A percentile compares a stretch with the other conserved stretches of the same genome.
These are phyloP conservation scores for Candida coquimbonensis DNA, from an alignment of 805 yeast genomes.

Conservation along the genomic window DNA sequence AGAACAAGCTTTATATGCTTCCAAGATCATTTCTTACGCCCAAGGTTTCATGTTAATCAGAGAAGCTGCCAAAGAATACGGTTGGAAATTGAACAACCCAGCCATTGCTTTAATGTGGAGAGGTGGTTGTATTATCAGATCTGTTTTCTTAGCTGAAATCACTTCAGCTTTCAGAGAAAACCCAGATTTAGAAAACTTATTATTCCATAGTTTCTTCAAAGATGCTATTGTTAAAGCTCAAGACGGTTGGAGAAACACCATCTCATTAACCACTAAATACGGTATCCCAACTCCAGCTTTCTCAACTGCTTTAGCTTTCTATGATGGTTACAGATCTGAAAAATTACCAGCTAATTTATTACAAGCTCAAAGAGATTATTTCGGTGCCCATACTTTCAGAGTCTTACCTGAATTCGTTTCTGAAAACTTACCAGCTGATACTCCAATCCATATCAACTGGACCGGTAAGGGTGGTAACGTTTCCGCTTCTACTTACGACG, in stretches of 20 bases:
- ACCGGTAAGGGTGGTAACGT: conserved; percentile 98
- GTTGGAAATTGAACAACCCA: conserved; percentile 96
- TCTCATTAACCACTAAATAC: conserved; percentile 66
- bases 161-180: conserved; percentile 91
- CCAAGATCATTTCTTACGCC: conserved; percentile 96
- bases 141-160: conserved; percentile 95
- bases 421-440: conserved; percentile 68
- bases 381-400: conserved; percentile 98
- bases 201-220: conserved; percentile 92
- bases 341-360: conserved; percentile 94
- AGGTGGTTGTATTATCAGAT: conserved; percentile 99
- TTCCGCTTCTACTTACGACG: conserved; percentile 90
- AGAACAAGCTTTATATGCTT: conserved; percentile 97
- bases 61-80: conserved; percentile 95
- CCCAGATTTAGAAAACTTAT: conserved; percentile 90
- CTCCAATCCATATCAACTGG: conserved; percentile 96
- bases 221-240: conserved; percentile 91
- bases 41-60: conserved; percentile 99
- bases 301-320: conserved; percentile 93
- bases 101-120: conserved; percentile 99
- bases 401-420: conserved; percentile 83
- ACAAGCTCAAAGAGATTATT: conserved; percentile 99
- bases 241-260: conserved; percentile 88
- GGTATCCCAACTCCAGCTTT: conserved; percentile 99
- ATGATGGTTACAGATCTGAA: conserved; percentile 97